A percentile compares a stretch with the other conserved stretches of the same genome.
Conservation (phyloP, 2,329 filamentous ascomycete genomes). For the Xylariaceae sp. region DNA sequence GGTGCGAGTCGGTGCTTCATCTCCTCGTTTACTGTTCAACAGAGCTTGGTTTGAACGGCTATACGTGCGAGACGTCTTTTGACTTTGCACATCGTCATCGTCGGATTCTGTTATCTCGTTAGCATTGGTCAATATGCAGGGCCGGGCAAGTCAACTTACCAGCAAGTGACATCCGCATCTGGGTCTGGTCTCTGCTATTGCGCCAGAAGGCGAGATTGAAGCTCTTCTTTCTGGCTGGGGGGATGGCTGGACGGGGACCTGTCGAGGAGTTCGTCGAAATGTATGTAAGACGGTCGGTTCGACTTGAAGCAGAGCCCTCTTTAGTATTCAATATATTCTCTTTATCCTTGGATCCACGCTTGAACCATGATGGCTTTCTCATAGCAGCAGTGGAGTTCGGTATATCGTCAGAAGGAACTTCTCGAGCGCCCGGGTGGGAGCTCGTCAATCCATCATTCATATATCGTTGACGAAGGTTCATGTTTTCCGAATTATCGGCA, state of each 20-base stretch:
- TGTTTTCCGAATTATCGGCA: constrained; percentile 13
- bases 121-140: constrained; percentile 9
- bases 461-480: constrained; percentile 30
- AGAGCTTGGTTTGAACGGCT: constrained; percentile 18
- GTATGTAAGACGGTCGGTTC: constrained; percentile 21
- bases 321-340: constrained; percentile 20
- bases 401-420: constrained; percentile 20
- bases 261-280: constrained; percentile 25
- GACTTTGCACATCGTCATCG: constrained; percentile 30
- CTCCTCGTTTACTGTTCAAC: constrained; percentile 23
- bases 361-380: constrained; percentile 52
- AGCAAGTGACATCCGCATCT: constrained; percentile 41
- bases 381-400: constrained; percentile 33
- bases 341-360: constrained; percentile 42
- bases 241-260: constrained; percentile 13
- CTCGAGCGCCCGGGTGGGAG: constrained; percentile 19
- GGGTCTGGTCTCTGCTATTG: constrained; percentile 38
- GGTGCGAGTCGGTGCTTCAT: constrained; percentile 39
- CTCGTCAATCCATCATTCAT: constrained; percentile 22
- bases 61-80: constrained; percentile 25
- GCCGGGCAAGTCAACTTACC: constrained; percentile 34
- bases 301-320: constrained; percentile 15
- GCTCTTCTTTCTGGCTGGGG: constrained; percentile 42
- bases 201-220: constrained; percentile 57
- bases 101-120: constrained; percentile 31